Conservation (phyloP, 2,329 filamentous ascomycete genomes). For the Fusarium sp. region DNA sequence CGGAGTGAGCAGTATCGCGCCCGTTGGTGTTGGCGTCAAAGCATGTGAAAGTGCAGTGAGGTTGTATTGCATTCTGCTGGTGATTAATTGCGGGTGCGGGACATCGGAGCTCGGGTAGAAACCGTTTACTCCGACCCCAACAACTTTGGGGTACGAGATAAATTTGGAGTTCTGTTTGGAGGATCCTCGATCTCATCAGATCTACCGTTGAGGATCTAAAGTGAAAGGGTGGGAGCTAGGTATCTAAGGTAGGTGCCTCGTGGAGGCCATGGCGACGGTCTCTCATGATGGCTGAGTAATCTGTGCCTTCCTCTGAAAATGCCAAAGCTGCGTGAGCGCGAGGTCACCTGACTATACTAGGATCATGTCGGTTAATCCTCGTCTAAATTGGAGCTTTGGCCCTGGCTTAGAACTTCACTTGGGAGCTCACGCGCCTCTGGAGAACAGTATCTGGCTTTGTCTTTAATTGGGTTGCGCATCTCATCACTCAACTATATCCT, state of each 20-base stretch:
- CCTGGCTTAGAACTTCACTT: constrained; percentile 32
- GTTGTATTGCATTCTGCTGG: constrained; percentile 42
- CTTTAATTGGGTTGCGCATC: constrained; percentile 14
- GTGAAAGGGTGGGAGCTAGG: neutral
- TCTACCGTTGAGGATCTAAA: constrained; percentile 37
- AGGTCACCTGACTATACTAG: constrained; percentile 24
- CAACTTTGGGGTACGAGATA: constrained; percentile 25
- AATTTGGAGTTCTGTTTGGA: constrained; percentile 11
- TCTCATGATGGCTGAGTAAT: constrained; percentile 24
- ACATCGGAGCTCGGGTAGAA: constrained; percentile 34
- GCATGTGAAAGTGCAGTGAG: constrained; percentile 45
- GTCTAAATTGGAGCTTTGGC: constrained; percentile 27
- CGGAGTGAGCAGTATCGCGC: constrained; percentile 6
- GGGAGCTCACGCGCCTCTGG: constrained; percentile 30
- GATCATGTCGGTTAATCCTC: constrained; percentile 33
- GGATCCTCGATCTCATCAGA: constrained; percentile 32
- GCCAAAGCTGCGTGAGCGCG: neutral
- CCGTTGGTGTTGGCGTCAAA: constrained; percentile 23
- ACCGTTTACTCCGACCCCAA: constrained; percentile 39
- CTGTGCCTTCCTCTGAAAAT: neutral
- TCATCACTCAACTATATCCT: neutral
- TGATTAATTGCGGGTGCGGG: constrained; percentile 15
- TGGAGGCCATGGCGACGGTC: neutral
- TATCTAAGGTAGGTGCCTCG: neutral
- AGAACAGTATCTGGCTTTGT: constrained; percentile 24